phyloP scores from a whole-genome alignment of 352 stramenopile genomes.

The Phytophthora podocarpi region DNA sequence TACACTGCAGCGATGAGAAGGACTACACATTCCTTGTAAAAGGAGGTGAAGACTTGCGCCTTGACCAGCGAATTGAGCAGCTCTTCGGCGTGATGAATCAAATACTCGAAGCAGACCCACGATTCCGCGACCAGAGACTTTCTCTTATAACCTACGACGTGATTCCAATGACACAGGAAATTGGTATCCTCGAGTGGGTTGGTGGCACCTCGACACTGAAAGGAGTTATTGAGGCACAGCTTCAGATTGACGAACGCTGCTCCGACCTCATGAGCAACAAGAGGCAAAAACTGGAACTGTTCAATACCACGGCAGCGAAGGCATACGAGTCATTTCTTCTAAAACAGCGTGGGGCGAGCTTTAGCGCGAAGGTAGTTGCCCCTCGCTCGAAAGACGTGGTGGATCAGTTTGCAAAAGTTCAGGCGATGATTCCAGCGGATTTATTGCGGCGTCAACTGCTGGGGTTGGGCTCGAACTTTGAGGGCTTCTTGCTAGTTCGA shows the following conservation, averaged over 20 bases:
- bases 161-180: constrained; percentile 86
- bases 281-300: constrained; percentile 66
- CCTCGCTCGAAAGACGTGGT: constrained; percentile 55
- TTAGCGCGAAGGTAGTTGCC: constrained; percentile 72
- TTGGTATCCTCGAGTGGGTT: constrained; percentile 88
- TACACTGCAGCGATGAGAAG: constrained; percentile 84
- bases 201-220: constrained; percentile 79
- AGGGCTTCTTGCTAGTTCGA: constrained; percentile 85
- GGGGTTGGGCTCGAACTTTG: constrained; percentile 65
- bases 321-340: constrained; percentile 75
- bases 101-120: constrained; percentile 68
- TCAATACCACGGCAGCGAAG: constrained; percentile 78
- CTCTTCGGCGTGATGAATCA: constrained; percentile 93
- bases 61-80: constrained; percentile 93
- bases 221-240: constrained; percentile 73
- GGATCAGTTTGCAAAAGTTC: constrained; percentile 56
- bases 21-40: constrained; percentile 91
- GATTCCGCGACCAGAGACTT: constrained; percentile 70
- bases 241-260: constrained; percentile 68
- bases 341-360: constrained; percentile 72
- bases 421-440: constrained; percentile 74
- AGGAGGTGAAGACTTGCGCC: constrained; percentile 90
- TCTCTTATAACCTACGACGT: constrained; percentile 84
- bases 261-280: constrained; percentile 71
- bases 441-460: constrained; percentile 82